These are phyloP conservation scores for Cryphonectria japonica DNA, from an alignment of 2,329 filamentous ascomycete genomes.

Conservation along the genomic window DNA sequence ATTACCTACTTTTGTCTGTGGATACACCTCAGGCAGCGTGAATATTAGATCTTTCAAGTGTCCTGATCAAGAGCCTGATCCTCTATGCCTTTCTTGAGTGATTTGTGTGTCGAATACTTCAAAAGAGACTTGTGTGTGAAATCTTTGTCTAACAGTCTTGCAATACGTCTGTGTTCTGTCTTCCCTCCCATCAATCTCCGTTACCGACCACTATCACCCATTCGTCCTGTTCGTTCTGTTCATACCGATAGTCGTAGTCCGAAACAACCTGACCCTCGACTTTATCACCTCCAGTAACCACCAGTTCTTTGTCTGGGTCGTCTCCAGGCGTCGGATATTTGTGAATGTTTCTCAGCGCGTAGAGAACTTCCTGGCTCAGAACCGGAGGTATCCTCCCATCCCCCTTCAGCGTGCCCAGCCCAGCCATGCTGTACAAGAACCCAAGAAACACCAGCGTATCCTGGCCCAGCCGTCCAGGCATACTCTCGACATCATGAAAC, in stretches of 20 bases:
- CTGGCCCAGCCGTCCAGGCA: conserved; percentile 41
- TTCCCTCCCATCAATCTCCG: background rate
- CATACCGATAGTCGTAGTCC: background rate
- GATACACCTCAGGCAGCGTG: background rate
- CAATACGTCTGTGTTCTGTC: background rate
- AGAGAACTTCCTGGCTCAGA: conserved; percentile 47
- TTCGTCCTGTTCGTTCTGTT: background rate
- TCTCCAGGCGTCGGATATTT: conserved; percentile 45
- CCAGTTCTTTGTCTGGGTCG: background rate
- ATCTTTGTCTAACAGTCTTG: background rate
- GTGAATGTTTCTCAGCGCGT: conserved; percentile 52
- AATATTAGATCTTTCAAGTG: background rate
- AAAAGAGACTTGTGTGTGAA: too few species aligned
- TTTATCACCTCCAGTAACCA: background rate
- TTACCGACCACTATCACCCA: conserved; percentile 4
- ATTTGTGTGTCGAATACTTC: background rate
- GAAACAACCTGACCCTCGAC: background rate
- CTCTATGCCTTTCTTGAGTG: background rate
- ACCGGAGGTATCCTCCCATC: conserved; percentile 52
- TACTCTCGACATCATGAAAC: conserved; percentile 59
- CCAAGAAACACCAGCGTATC: conserved; percentile 54
- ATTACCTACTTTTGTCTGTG: background rate
- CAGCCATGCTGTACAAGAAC: conserved; percentile 52
- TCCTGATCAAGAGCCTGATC: background rate
- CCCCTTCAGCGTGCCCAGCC: conserved; percentile 51